These are phyloP conservation scores for Candida mattraensis DNA, from an alignment of 805 yeast genomes.

Conservation along the genomic window DNA sequence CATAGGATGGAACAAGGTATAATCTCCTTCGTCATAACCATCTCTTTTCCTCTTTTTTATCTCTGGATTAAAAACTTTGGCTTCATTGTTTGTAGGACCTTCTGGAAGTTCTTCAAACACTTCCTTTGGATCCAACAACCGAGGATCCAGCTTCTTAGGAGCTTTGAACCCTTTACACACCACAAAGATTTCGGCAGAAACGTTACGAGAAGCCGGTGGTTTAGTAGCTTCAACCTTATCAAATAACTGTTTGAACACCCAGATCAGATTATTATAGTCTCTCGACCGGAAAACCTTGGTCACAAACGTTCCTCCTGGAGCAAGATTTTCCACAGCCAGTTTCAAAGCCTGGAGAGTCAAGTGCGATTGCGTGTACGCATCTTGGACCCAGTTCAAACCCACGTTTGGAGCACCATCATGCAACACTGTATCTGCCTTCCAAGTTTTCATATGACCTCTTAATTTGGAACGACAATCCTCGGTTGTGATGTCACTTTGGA, in stretches of 20 bases:
- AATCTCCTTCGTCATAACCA: conserved; percentile 96
- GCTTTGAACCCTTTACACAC: conserved; percentile 96
- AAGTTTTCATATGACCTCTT: conserved; percentile 94
- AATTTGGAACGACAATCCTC: conserved; percentile 95
- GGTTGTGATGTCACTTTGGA: conserved; percentile 96
- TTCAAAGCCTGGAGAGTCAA: conserved; percentile 90
- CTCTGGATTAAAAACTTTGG: conserved; percentile 93
- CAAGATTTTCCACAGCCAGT: conserved; percentile 89
- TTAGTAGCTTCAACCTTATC: conserved; percentile 98
- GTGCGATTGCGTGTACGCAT: conserved; percentile 97
- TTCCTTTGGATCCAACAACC: conserved; percentile 85
- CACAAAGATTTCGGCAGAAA: conserved; percentile 97
- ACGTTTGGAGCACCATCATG: conserved; percentile 99
- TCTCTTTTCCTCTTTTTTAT: conserved; percentile 85
- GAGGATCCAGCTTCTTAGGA: conserved; percentile 92
- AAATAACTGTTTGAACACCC: conserved; percentile 96
- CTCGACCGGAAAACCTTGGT: conserved; percentile 98
- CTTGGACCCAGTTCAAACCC: conserved; percentile 99
- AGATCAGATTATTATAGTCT: conserved; percentile 93
- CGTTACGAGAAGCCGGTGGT: conserved; percentile 98
- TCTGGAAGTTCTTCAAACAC: conserved; percentile 91
- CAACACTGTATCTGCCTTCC: conserved; percentile 97
- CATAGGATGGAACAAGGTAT: conserved; percentile 65
- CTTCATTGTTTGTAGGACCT: conserved; percentile 76
- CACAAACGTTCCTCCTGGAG: conserved; percentile 91